phyloP scores from a whole-genome alignment of 495 filamentous ascomycete genomes.

The Penicillium roqueforti region DNA sequence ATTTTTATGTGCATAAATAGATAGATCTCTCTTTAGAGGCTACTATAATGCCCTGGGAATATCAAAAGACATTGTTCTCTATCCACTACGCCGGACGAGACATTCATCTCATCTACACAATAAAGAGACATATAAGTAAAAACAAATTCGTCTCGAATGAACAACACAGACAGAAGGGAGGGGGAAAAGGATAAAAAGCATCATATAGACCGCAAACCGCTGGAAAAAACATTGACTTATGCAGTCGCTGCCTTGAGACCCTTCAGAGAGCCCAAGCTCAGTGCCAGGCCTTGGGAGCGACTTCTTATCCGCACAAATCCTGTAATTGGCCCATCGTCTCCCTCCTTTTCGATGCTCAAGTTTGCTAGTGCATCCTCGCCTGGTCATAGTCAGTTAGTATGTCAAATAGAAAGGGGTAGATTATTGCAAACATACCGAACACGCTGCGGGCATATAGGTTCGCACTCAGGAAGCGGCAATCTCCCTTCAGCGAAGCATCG shows the following conservation, averaged over 20 bases:
- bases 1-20: neutral
- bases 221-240: slow-evolving; percentile 37
- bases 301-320: slow-evolving; percentile 99
- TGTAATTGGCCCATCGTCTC: slow-evolving; percentile 90
- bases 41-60: neutral
- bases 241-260: slow-evolving; percentile 65
- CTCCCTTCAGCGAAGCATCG: slow-evolving; percentile 92
- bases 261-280: slow-evolving; percentile 93
- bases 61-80: slow-evolving; percentile 21
- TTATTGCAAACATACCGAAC: slow-evolving; percentile 69
- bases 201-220: slow-evolving; percentile 30
- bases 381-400: slow-evolving; percentile 40
- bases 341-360: slow-evolving; percentile 95
- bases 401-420: slow-evolving; percentile 11
- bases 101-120: slow-evolving; percentile 22
- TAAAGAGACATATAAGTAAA: slow-evolving; percentile 29
- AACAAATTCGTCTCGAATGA: slow-evolving; percentile 32
- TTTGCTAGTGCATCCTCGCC: slow-evolving; percentile 99
- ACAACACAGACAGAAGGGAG: slow-evolving; percentile 18
- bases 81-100: slow-evolving; percentile 28
- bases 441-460: slow-evolving; percentile 97
- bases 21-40: neutral
- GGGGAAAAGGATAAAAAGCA: slow-evolving; percentile 24
- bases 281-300: slow-evolving; percentile 89
- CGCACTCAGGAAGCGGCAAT: slow-evolving; percentile 96